Percentiles rank a stretch among this genome's conserved stretches.
Conservation (phyloP, 2,329 filamentous ascomycete genomes). For the Trichoderma hamatum region DNA sequence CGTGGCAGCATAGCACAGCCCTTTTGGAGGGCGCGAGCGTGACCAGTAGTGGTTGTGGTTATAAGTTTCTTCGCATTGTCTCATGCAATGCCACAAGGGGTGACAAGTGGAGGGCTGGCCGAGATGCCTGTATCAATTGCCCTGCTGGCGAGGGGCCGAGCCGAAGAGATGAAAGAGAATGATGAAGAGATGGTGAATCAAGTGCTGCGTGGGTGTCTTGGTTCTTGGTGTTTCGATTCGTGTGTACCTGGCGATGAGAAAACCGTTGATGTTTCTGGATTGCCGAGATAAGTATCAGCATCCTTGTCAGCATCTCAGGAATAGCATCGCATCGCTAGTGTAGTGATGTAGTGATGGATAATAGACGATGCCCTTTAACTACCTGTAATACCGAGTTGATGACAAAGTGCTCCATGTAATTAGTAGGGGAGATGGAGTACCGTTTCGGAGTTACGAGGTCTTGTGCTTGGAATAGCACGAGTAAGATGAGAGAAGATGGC, state of each 20-base stretch:
- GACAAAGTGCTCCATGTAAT: not conserved
- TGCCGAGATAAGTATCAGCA: not conserved
- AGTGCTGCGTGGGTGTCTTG: not conserved
- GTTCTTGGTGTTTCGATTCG: not conserved
- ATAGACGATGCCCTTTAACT: not conserved
- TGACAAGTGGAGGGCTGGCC: not conserved
- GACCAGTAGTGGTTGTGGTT: not conserved
- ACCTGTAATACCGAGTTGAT: not conserved
- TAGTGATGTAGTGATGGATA: no score
- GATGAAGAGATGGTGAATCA: not conserved
- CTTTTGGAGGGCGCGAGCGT: not conserved
- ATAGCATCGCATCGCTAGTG: not conserved
- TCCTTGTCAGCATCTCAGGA: not conserved
- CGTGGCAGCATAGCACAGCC: constrained; percentile 20
- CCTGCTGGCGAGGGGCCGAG: not conserved
- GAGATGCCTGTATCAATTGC: not conserved
- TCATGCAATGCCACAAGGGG: not conserved
- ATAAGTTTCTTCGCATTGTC: not conserved
- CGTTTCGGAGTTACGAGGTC: not conserved
- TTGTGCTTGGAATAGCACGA: not conserved
- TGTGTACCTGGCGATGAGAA: not conserved
- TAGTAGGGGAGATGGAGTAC: not conserved
- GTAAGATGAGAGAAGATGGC: not conserved
- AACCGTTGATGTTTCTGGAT: not conserved
- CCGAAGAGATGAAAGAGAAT: not conserved